Base-by-base conservation (phyloP, 1,284 basidiomycete genomes). In the Microbotryomycetes sp. region DNA sequence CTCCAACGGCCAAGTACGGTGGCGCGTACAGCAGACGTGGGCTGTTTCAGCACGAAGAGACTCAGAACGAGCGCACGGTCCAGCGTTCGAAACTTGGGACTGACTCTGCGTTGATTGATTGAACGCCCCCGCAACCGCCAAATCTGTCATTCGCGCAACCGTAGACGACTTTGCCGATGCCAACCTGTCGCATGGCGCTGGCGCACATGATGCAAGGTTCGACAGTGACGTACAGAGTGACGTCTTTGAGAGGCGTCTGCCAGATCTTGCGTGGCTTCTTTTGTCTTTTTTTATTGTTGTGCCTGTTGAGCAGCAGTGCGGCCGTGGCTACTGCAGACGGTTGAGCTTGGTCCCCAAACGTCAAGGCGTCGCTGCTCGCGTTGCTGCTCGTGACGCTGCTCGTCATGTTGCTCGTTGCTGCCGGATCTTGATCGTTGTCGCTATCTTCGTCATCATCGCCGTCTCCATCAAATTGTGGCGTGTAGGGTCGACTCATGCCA, bases 181-280 rank as follows among this genome's bases (percentile, higher is more conserved):
- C 93, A 63, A 94, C 79, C 77, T 98, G 94, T 54, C 94, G 83
- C 51, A 98, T 81, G 5, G 94, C 96, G 29, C 89, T 90, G 4
- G 92, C 91, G 70, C 96, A 99, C 96, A 99, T 98, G 73, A 98
- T 91, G 76, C 96, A 99, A 0, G 96, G 96, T 77, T 99, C 96
- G 57, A 99, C 93, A 0, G 96, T 98, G 58, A 98, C 96, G 75
- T 98, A 99, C 22, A 98, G 84, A 2, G 85, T 90, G 25, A 91
- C 93, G 15, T 83, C 80, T 1, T 81, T 81, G 48, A 97, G 82
- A 3, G 90, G 87, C 68, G 86, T 83, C 49, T 75, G 73, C 6
- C 66, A 68, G 15, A 62, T 50, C 29, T 60, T 68, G 30, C 66
- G 56, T 42, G 47, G 19, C 56, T 45, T 74, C 73, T 26, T 71